These are phyloP conservation scores for Ustilago tritici DNA, from an alignment of 1,284 basidiomycete genomes.

Conservation along the genomic window DNA sequence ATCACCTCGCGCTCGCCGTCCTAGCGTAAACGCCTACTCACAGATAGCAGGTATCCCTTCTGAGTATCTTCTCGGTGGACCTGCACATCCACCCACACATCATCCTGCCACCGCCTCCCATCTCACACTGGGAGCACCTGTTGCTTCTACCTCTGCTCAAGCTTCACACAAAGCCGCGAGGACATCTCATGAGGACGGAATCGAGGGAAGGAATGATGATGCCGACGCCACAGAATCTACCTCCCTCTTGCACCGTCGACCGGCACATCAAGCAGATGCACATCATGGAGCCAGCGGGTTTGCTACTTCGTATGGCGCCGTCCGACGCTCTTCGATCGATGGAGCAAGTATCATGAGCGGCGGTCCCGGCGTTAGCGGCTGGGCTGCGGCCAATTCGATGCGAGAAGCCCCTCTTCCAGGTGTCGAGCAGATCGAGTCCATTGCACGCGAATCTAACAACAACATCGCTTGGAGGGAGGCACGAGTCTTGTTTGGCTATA, in stretches of 20 bases:
- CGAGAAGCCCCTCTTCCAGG: constrained; percentile 45
- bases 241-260: constrained; percentile 29
- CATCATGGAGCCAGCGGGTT: constrained; percentile 12
- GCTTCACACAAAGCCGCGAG: constrained; percentile 8
- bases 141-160: constrained; percentile 1
- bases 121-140: constrained; percentile 27
- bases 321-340: constrained; percentile 29
- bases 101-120: constrained; percentile 22
- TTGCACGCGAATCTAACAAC: constrained; percentile 44
- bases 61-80: constrained; percentile 48
- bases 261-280: constrained; percentile 1
- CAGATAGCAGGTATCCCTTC: constrained; percentile 52
- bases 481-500: constrained; percentile 55
- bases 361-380: constrained; percentile 45
- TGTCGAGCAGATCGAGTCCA: constrained; percentile 53
- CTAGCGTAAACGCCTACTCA: constrained; percentile 46
- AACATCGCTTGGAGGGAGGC: constrained; percentile 55
- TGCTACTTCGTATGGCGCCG: constrained; percentile 29
- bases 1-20: constrained; percentile 37
- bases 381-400: constrained; percentile 46
- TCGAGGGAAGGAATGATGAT: constrained; percentile 8
- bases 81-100: constrained; percentile 40
- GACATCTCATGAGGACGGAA: neutral
- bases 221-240: constrained; percentile 25
- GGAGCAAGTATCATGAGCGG: constrained; percentile 33